Percentiles rank a stretch among this genome's conserved stretches.
phyloP scores from a whole-genome alignment of 2,329 filamentous ascomycete species.

The Fusarium secorum region DNA sequence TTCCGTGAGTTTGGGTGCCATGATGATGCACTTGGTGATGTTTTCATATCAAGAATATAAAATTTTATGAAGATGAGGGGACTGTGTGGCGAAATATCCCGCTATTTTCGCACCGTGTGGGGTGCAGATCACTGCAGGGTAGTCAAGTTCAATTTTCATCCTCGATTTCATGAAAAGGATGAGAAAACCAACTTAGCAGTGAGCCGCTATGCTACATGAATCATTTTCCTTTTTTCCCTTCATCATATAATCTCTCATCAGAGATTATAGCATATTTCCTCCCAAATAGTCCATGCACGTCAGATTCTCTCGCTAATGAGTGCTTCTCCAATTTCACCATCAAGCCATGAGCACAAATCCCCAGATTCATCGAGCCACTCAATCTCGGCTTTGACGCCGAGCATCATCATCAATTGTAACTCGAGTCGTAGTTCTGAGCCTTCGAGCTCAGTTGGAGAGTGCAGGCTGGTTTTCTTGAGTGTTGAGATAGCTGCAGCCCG shows the following conservation, averaged over 20 bases:
- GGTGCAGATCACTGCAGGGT: conserved; percentile 33
- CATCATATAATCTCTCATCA: too few relatives aligned
- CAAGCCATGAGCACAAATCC: conserved; percentile 59
- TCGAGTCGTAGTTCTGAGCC: conserved; percentile 59
- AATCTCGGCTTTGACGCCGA: conserved; percentile 80
- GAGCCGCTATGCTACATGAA: neutral
- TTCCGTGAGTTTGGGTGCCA: conserved; percentile 67
- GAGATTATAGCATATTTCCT: neutral
- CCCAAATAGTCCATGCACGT: rapidly evolving
- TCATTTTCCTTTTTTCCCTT: too few relatives aligned
- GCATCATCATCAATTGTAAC: conserved; percentile 75
- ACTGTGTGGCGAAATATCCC: conserved; percentile 48
- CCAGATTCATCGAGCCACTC: conserved; percentile 70
- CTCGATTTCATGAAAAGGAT: too few relatives aligned
- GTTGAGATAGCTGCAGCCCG: conserved; percentile 64
- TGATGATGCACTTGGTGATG: conserved; percentile 39
- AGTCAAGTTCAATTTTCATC: neutral
- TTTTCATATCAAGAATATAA: conserved; percentile 35
- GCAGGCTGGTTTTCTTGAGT: conserved; percentile 54
- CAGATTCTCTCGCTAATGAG: neutral
- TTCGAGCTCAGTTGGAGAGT: conserved; percentile 40
- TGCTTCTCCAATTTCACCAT: conserved; percentile 48
- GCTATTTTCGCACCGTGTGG: conserved; percentile 49
- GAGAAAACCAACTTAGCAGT: too few relatives aligned
- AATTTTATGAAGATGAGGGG: conserved; percentile 50